A percentile compares a stretch with the other conserved stretches of the same genome.
phyloP scores from a whole-genome alignment of 2,329 filamentous ascomycete species.

The Pseudocercospora fijiensis region DNA sequence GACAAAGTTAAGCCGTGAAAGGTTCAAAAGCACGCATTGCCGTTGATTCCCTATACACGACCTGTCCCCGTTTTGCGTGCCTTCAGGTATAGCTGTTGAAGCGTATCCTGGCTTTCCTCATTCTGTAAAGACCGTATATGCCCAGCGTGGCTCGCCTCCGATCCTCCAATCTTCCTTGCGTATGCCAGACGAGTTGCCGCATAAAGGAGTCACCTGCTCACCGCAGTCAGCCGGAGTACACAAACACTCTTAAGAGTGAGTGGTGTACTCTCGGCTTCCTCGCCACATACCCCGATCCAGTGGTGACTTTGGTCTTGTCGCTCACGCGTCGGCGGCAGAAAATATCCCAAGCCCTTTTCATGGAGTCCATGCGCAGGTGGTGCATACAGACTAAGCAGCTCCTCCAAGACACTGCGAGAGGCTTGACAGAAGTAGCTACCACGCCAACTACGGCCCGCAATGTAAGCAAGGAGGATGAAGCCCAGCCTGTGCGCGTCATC shows the following conservation, averaged over 20 bases:
- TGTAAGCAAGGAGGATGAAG: background rate
- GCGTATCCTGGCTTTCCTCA: background rate
- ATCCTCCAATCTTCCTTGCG: background rate
- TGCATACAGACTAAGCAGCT: background rate
- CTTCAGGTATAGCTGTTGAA: background rate
- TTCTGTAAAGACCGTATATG: background rate
- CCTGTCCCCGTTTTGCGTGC: background rate
- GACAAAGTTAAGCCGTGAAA: background rate
- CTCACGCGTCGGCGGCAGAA: background rate
- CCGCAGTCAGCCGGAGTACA: background rate
- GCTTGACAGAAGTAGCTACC: constrained; percentile 1
- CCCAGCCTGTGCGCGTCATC: background rate
- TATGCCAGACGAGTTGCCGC: background rate
- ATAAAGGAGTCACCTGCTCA: background rate
- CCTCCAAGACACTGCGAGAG: background rate
- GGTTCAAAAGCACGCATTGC: background rate
- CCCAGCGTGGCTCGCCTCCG: background rate
- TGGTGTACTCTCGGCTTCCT: background rate
- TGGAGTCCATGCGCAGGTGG: background rate
- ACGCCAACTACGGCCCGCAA: background rate
- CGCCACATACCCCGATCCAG: no score
- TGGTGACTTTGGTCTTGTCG: no score
- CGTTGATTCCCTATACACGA: background rate
- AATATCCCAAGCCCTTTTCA: background rate
- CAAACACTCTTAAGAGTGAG: background rate